phyloP scores from a whole-genome alignment of 2,329 filamentous ascomycete species.

The Alternaria conjuncta region DNA sequence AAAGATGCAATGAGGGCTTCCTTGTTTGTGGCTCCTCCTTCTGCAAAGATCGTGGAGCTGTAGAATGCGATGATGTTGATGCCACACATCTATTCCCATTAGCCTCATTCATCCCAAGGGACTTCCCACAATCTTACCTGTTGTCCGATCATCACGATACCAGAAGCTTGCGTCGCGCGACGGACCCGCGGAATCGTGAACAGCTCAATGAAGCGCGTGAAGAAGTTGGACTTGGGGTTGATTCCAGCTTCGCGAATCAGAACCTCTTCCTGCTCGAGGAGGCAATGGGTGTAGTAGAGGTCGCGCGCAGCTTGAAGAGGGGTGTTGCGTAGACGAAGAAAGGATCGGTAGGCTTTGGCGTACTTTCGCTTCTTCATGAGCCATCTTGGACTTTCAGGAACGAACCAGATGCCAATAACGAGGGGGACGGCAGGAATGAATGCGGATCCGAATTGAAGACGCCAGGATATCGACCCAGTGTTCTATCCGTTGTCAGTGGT shows the following conservation, averaged over 20 bases:
- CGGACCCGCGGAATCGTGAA: constrained; percentile 74
- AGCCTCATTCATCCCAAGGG: neutral
- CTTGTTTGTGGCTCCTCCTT: constrained; percentile 53
- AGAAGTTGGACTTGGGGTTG: constrained; percentile 46
- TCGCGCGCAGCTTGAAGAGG: constrained; percentile 52
- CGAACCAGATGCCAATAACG: constrained; percentile 50
- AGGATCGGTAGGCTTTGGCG: constrained; percentile 48
- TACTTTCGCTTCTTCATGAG: constrained; percentile 52
- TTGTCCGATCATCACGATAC: constrained; percentile 76
- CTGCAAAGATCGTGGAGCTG: constrained; percentile 57
- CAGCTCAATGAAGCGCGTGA: constrained; percentile 58
- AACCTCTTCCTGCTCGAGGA: constrained; percentile 45
- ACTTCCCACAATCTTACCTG: constrained; percentile 42
- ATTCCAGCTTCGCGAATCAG: constrained; percentile 42
- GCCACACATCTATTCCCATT: constrained; percentile 55
- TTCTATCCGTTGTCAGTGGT: constrained; percentile 23
- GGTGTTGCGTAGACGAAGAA: constrained; percentile 48
- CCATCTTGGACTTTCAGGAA: constrained; percentile 51
- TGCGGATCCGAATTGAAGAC: constrained; percentile 49
- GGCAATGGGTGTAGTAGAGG: constrained; percentile 51
- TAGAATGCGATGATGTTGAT: constrained; percentile 60
- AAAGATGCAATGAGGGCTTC: constrained; percentile 61
- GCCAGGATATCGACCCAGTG: constrained; percentile 46
- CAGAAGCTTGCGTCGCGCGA: constrained; percentile 76
- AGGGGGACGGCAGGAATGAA: constrained; percentile 50